Evolutionary conservation across 192 early-diverging fungal species (phyloP).

Genomic region (Coemansia sp.): DNA sequence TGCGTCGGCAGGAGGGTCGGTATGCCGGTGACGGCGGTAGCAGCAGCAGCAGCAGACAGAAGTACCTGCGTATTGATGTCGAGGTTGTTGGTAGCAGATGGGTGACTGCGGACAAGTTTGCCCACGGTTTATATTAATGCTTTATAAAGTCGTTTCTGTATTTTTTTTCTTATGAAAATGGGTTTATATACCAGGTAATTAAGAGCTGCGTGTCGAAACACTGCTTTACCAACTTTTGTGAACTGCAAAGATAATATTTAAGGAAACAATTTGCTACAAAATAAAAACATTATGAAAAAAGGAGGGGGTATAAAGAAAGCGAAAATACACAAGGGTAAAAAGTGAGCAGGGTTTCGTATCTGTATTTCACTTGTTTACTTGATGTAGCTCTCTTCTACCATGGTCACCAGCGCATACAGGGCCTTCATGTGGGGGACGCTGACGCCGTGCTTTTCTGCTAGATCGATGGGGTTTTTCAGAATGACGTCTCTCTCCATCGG

Average conservation of each 20-base stretch:
- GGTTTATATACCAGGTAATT: no score
- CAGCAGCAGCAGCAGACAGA: slow-evolving; percentile 20
- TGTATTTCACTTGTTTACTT: slow-evolving; percentile 8
- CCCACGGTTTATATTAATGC: slow-evolving; percentile 29
- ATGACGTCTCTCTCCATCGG: slow-evolving; percentile 53
- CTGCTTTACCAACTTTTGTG: no score
- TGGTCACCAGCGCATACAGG: slow-evolving; percentile 41
- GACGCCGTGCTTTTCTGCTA: slow-evolving; percentile 41
- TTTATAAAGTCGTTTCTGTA: neutral
- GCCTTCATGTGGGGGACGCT: slow-evolving; percentile 46
- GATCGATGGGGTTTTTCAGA: slow-evolving; percentile 43
- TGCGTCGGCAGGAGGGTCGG: neutral
- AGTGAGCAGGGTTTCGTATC: no score
- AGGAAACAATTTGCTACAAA: neutral
- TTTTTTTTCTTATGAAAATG: slow-evolving; percentile 2
- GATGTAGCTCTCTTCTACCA: slow-evolving; percentile 38
- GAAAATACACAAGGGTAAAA: no score
- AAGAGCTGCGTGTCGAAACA: no score
- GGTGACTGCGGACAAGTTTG: slow-evolving; percentile 53
- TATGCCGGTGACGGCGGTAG: neutral
- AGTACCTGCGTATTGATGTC: slow-evolving; percentile 69
- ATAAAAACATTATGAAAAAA: neutral
- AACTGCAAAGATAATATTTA: neutral
- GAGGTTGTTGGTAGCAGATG: slow-evolving; percentile 63
- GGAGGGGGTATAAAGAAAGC: neutral